Conservation (phyloP, 1,284 basidiomycete species). For the Flammula alnicola region DNA sequence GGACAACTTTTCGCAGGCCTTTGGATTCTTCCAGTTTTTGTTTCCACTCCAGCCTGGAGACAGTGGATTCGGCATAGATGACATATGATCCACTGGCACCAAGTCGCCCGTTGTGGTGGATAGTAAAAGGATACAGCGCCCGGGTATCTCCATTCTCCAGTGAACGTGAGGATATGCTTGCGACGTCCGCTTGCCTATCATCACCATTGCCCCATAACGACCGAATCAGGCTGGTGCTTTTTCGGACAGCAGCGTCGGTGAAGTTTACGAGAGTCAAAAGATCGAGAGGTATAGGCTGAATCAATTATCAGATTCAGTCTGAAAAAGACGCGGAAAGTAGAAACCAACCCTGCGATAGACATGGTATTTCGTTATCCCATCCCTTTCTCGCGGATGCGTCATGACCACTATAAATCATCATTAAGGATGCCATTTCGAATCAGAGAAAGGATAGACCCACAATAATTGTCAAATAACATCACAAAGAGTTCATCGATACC, state of each 20-base stretch:
- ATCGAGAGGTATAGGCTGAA: conserved; percentile 91
- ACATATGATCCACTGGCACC: conserved; percentile 74
- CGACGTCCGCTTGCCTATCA: conserved; percentile 38
- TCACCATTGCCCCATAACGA: conserved; percentile 44
- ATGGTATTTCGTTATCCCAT: conserved; percentile 74
- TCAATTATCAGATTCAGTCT: conserved; percentile 57
- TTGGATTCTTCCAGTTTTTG: conserved; percentile 88
- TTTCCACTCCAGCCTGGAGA: conserved; percentile 86
- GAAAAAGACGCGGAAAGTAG: not conserved
- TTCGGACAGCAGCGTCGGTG: conserved; percentile 72
- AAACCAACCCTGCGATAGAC: conserved; percentile 78
- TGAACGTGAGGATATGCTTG: conserved; percentile 41
- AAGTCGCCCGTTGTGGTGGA: conserved; percentile 83
- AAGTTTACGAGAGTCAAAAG: conserved; percentile 84
- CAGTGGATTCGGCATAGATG: conserved; percentile 82
- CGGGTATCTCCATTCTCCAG: conserved; percentile 66
- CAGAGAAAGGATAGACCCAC: conserved; percentile 49
- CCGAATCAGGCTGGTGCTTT: conserved; percentile 64
- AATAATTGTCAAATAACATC: conserved; percentile 91
- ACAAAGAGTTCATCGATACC: conserved; percentile 84
- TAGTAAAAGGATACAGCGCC: conserved; percentile 80
- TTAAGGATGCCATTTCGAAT: conserved; percentile 13
- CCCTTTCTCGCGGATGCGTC: conserved; percentile 81
- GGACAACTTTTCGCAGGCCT: conserved; percentile 82
- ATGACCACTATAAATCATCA: conserved; percentile 69